phyloP scores from a whole-genome alignment of 139 green algal species.

The Mesotaenium endlicherianum region DNA sequence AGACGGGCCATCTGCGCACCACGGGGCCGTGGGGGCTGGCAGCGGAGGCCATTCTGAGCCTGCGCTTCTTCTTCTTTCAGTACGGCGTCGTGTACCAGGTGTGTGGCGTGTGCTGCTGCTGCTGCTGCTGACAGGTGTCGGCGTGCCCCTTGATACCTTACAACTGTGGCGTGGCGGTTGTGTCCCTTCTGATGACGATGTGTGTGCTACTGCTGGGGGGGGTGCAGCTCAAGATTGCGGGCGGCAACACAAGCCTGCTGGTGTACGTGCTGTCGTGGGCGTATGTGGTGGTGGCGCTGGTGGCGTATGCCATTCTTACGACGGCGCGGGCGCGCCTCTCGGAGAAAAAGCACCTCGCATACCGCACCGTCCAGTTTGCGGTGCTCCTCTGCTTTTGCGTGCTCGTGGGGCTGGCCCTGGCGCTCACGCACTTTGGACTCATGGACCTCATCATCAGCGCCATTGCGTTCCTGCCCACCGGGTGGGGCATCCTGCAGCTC shows the following conservation, averaged over 20 bases:
- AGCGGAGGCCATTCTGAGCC: conserved; percentile 12
- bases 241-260: conserved; percentile 12
- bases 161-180: neutral
- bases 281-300: neutral
- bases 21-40: conserved; percentile 17
- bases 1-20: conserved; percentile 25
- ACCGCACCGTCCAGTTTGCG: conserved; percentile 6
- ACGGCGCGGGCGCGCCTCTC: neutral
- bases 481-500: conserved; percentile 36
- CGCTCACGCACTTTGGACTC: conserved; percentile 10
- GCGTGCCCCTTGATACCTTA: neutral
- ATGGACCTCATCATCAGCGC: neutral
- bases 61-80: conserved; percentile 48
- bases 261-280: conserved; percentile 45
- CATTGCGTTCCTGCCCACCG: conserved; percentile 30
- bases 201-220: neutral
- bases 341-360: neutral
- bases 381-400: conserved; percentile 1
- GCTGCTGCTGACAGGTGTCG: neutral
- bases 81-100: conserved; percentile 32
- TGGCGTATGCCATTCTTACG: neutral
- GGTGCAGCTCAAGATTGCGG: conserved; percentile 6
- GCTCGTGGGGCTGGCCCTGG: neutral
- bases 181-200: too few relatives aligned
- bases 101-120: neutral